A percentile compares a stretch with the other conserved stretches of the same genome.
phyloP scores from a whole-genome alignment of 1,284 basidiomycete species.

The Trichosporon ovoides region DNA sequence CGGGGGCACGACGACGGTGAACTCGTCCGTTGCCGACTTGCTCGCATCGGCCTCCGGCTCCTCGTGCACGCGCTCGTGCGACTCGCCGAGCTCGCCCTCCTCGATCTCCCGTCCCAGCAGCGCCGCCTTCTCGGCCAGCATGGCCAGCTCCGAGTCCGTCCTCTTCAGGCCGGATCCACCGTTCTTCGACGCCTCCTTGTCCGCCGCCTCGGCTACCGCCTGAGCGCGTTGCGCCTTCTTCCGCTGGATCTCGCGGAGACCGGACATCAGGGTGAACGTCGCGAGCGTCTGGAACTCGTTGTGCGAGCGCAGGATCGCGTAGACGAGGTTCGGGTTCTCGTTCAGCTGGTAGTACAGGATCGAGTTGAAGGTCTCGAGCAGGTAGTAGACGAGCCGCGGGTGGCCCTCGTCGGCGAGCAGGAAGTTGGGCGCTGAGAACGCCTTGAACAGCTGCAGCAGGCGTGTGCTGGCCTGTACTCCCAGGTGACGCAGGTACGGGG shows the following conservation, averaged over 20 bases:
- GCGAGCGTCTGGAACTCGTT: conserved; percentile 79
- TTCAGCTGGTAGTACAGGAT: conserved; percentile 62
- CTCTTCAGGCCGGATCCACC: conserved; percentile 15
- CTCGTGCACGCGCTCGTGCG: conserved; percentile 1
- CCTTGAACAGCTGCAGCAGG: conserved; percentile 77
- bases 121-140: conserved; percentile 45
- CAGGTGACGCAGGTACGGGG: conserved; percentile 76
- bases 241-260: conserved; percentile 74
- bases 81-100: conserved; percentile 22
- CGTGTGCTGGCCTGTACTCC: conserved; percentile 74
- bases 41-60: not conserved
- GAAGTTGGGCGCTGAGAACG: conserved; percentile 83
- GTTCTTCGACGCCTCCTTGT: conserved; percentile 14
- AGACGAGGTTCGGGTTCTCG: conserved; percentile 81
- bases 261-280: conserved; percentile 76
- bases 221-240: conserved; percentile 63
- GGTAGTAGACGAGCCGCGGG: conserved; percentile 71
- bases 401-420: conserved; percentile 89
- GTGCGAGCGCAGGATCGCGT: conserved; percentile 75
- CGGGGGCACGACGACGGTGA: conserved; percentile 4
- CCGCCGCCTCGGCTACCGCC: conserved; percentile 24
- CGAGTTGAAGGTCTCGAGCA: conserved; percentile 79
- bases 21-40: not conserved
- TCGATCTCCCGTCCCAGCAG: conserved; percentile 34
- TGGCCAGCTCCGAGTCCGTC: conserved; percentile 41